Evolutionary conservation across 169 alveolate genomes (phyloP), one percentile per base, ranked within the genome.

Genomic region (Cyclospora cayetanensis): DNA sequence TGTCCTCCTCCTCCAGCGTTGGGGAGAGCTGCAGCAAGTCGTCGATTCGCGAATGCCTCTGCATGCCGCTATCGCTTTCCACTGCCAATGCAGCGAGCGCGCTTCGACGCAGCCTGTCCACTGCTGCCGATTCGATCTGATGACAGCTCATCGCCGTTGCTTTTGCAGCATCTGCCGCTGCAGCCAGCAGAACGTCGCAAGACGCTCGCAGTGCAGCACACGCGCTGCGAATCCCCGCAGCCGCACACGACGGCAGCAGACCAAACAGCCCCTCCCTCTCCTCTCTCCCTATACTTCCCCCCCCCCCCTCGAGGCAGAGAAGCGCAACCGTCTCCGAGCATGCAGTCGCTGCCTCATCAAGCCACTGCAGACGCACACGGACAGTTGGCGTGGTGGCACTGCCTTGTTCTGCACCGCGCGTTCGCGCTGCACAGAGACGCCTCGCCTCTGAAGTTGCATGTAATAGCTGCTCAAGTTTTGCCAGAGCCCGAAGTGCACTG

Each of bases 341-440:
- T 0, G 90, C 55, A 80, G 90, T 34, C 37, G 42, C 39, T n/a
- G 53, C 55, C 31, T 34, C 60, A 2, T 43, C 60, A 29, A 80
- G 90, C 90, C 90, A 80, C 41, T 35, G 76, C 76, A 80, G 18
- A 35, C 90, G 74, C 60, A 80, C 76, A 35, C 90, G 90, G 53
- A 60, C 4, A 12, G 66, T 3, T 22, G n/a, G 29, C 3, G 65
- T 1, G 1, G 12, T 20, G 70, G n/a, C 80, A 37, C 88, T 12
- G 9, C 68, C 41, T 80, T 34, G 68, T n/a, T 53, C 65, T 15
- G 66, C 43, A 22, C 63, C 39, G 3, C 74, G 1, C 76, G 12
- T 35, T 50, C 50, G n/a, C 3, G 90, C 55, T 27, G 68, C 87
- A 7, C 50, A 43, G 20, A 80, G 66, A 25, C 90, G 90, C 37